Evolutionary conservation across 495 filamentous ascomycete species (phyloP), one percentile per base, ranked within the genome.

Genomic region (Daldinia bambusicola): DNA sequence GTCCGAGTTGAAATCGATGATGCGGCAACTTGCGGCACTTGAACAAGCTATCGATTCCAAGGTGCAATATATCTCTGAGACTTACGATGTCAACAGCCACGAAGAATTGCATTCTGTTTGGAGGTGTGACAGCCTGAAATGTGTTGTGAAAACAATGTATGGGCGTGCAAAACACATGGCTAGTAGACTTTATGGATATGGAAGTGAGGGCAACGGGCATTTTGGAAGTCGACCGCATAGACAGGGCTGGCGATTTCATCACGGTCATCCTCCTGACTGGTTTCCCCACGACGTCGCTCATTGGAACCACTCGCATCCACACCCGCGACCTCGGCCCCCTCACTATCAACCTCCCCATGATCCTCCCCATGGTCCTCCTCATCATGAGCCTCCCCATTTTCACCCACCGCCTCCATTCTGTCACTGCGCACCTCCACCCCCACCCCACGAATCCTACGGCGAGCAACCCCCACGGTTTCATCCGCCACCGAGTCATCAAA

Each of bases 1-100:
- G 64, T 74, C 71, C 14, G 69, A 79, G n/a, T 70, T 83, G 9
- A 71, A 81, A 55, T 66, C 71, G 41, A 59, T 82, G 26, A 69
- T 76, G 69, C 61, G 74, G 50, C 77, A 75, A 22, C 51, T 80
- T 12, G 59, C 68, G 8, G 66, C 70, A 10, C 70, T 79, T 31
- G 73, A 80, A 66, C 58, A 75, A 34, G 67, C 72, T n/a, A 79
- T 81, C 58, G 64, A 63, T 34, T 55, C 70, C 26, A 79, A 76
- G 61, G 69, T 74, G 31, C 53, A 66, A 34, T 53, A 71, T 36
- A 72, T 79, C n/a, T 73, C 70, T 6, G 67, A 77, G 1, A 67
- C 32, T 9, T 76, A 75, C 58, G 70, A 74, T 32, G 50, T 72
- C 56, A 56, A 51, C 30, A 41, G 56, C 12, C 61, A 68, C 18